Evolutionary conservation across 2,329 filamentous ascomycete species (phyloP), one percentile per base, ranked within the genome.

Genomic region (Fusarium tjaetaba): DNA sequence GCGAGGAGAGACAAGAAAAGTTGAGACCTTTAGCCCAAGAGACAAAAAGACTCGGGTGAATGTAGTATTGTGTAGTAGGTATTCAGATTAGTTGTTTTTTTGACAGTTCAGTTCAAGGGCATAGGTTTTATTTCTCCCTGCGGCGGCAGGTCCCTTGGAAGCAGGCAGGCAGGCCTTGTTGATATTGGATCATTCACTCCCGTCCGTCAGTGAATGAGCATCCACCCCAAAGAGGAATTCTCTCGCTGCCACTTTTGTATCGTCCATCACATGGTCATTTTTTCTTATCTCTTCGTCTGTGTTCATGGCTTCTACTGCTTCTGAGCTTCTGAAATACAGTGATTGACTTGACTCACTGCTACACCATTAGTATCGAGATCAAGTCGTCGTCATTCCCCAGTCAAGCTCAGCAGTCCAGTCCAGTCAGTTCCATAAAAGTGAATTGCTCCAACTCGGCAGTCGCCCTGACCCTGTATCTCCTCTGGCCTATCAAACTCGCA

Each of bases 401-500:
- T 32, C 46, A 32, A 49, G 46, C 28, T 32, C 46, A 49, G 46
- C 46, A 49, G 48, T 34, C 48, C 24, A 28, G 34, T 18, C 24
- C 48, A 52, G 48, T 8, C 30, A 52, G 51, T 43, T 68, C 70
- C 61, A 68, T 73, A 65, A 72, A 65, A 61, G 57, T 58, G 57
- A 71, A 65, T 71, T 68, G 72, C 73, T 68, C 69, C 69, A 75
- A 74, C 75, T 76, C 75, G 75, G 75, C 73, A 77, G 72, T 77
- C 75, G 73, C 75, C 76, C 70, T 77, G 74, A 55, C 75, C 73
- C 73, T 76, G 71, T 63, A 55, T 46, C 41, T 53, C 46, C 46
- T 32, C 24, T 61, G 64, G 46, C 66, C 67, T 70, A 70, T 70
- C 42, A 58, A 18, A 51, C 26, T 28, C 39, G 59, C 52, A 70